A percentile compares a stretch with the other conserved stretches of the same genome.
phyloP scores from a whole-genome alignment of 345 rosid species.

The Citrus cavaleriei region DNA sequence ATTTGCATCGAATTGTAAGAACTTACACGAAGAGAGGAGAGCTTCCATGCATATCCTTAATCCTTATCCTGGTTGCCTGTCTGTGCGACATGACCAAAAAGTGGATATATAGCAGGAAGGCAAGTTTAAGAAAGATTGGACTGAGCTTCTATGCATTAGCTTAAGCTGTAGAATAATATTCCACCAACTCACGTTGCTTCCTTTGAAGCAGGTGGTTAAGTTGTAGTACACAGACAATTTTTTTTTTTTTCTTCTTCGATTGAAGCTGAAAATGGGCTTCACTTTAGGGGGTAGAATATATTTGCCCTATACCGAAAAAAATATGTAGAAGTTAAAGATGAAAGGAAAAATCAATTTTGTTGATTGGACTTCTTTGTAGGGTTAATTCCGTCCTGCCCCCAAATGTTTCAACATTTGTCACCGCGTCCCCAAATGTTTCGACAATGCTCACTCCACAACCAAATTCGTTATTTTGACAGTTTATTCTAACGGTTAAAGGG shows the following conservation, averaged over 20 bases:
- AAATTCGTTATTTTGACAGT: too few species aligned
- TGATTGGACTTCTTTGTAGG: not conserved
- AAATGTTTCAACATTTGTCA: too few species aligned
- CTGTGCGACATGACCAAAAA: conserved; percentile 13
- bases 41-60: conserved; percentile 49
- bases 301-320: not conserved
- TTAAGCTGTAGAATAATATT: not conserved
- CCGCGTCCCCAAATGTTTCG: too few species aligned
- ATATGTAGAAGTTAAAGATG: not conserved
- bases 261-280: not conserved
- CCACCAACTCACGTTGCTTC: not conserved
- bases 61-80: conserved; percentile 74
- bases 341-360: too few species aligned
- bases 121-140: not conserved
- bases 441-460: too few species aligned
- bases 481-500: too few species aligned
- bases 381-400: too few species aligned
- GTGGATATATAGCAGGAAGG: not conserved
- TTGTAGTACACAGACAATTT: not conserved
- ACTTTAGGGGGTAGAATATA: not conserved
- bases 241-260: too few species aligned
- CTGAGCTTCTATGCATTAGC: not conserved
- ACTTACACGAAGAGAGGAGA: conserved; percentile 54
- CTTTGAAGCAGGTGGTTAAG: not conserved
- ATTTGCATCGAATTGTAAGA: conserved; percentile 39